Evolutionary conservation across 2,329 filamentous ascomycete genomes (phyloP).

Genomic region (Lasiodiplodia sp.): DNA sequence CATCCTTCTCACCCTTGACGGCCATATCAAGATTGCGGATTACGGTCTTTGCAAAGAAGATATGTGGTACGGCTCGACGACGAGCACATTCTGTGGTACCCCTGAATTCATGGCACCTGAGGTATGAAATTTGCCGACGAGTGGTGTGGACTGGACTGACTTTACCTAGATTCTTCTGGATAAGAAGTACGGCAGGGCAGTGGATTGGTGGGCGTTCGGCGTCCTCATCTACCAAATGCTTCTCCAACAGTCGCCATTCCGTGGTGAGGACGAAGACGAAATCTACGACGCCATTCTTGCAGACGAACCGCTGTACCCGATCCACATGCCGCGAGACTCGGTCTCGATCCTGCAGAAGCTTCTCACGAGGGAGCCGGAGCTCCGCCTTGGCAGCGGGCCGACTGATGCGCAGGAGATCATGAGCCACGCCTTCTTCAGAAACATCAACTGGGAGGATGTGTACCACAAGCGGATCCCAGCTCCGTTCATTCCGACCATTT

Average conservation of each 20-base stretch:
- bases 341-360: slow-evolving; percentile 98
- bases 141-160: slow-evolving; percentile 11
- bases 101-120: slow-evolving; percentile 99
- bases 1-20: slow-evolving; percentile 91
- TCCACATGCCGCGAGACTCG: slow-evolving; percentile 97
- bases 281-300: slow-evolving; percentile 99
- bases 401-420: slow-evolving; percentile 99
- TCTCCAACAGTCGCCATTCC: slow-evolving; percentile 97
- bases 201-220: slow-evolving; percentile 99
- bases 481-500: slow-evolving; percentile 89
- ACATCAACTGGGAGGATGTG: slow-evolving; percentile 98
- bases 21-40: slow-evolving; percentile 98
- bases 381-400: slow-evolving; percentile 89
- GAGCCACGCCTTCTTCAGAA: slow-evolving; percentile 97
- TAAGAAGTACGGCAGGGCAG: slow-evolving; percentile 96
- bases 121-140: slow-evolving; percentile 57
- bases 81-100: slow-evolving; percentile 98
- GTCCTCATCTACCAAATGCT: slow-evolving; percentile 99
- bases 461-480: slow-evolving; percentile 92
- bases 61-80: slow-evolving; percentile 98
- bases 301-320: slow-evolving; percentile 96
- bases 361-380: slow-evolving; percentile 91
- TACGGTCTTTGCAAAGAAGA: slow-evolving; percentile 99
- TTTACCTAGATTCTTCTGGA: slow-evolving; percentile 81
- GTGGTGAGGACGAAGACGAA: slow-evolving; percentile 97